Evolutionary conservation across 441 rosid species (phyloP), one percentile per base, ranked within the genome.

Genomic region (Erodium trifolium): DNA sequence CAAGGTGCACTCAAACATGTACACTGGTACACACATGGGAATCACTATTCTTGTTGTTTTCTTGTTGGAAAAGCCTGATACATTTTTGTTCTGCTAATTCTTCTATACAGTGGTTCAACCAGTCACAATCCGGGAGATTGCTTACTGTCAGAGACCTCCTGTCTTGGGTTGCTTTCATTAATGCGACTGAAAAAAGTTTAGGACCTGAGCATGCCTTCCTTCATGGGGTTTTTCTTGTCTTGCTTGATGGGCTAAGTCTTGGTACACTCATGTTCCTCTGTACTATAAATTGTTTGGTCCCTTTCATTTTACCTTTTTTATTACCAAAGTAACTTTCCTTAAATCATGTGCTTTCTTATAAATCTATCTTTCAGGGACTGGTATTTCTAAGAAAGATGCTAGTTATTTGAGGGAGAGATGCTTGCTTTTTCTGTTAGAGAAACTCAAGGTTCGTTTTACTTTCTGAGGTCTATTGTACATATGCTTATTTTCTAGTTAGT

Each of bases 121-220:
- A 80, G 78, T 82, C 87, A 83, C 87, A 85, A 76, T 77, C 81
- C n/a, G 99, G 89, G 78, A 92, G 96, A 78, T 73, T 68, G 63
- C 96, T 95, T 67, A 92, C 99, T 55, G 89, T 95, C 73, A 88
- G 99, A 83, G 99, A 95, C 85, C 95, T 95, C 68, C 82, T 95
- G 65, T 86, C 99, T 68, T 95, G 99, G 99, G 74, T 92, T 71
- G 83, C 83, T 55, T 95, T 95, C 80, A 78, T 89, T 68, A 84
- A 86, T 41, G 76, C 74, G 65, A 83, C 89, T 29, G 80, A 75
- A 75, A 80, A 71, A 82, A 78, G 78, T 76, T 78, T 95, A 72
- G 95, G 85, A 79, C 74, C 83, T 67, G 85, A 81, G 71, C 71
- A 72, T 80, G 89, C 96, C 31, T 81, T 89, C 66, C 79, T 90